Percentiles rank a stretch among this genome's conserved stretches.
These are phyloP conservation scores for Mariannaea elegans DNA, from an alignment of 2,329 filamentous ascomycete species.

Conservation along the genomic window DNA sequence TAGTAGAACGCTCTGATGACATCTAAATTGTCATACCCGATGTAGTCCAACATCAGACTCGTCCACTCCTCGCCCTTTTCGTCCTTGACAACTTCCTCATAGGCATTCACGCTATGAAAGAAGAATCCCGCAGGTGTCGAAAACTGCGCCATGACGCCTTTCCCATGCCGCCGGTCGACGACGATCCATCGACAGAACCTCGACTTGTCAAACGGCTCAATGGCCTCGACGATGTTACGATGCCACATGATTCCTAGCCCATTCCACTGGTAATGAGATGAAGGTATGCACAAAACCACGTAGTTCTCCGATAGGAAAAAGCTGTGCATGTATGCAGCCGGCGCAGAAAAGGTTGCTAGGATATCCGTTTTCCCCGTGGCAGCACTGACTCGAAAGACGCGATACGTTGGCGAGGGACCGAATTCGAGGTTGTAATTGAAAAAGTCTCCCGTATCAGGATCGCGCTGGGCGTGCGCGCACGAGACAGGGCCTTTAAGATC, in stretches of 20 bases:
- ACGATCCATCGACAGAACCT: constrained; percentile 75
- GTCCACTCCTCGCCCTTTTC: constrained; percentile 42
- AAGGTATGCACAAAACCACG: constrained; percentile 78
- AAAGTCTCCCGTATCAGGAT: constrained; percentile 74
- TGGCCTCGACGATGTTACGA: constrained; percentile 73
- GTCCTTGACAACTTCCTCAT: constrained; percentile 63
- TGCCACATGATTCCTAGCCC: constrained; percentile 71
- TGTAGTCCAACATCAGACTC: constrained; percentile 72
- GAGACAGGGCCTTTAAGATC: constrained; percentile 72
- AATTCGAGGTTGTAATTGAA: constrained; percentile 85
- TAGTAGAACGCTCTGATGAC: constrained; percentile 76
- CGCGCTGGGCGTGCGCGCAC: constrained; percentile 75
- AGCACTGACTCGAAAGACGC: constrained; percentile 72
- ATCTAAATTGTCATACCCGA: constrained; percentile 70
- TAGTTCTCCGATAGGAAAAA: constrained; percentile 77
- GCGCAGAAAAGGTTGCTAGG: constrained; percentile 70
- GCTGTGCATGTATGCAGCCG: constrained; percentile 82
- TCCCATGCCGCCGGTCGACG: constrained; percentile 69
- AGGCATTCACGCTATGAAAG: constrained; percentile 84
- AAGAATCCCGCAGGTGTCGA: constrained; percentile 75
- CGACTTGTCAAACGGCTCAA: constrained; percentile 68
- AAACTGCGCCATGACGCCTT: constrained; percentile 75
- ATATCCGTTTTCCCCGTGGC: constrained; percentile 73
- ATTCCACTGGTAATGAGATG: constrained; percentile 64
- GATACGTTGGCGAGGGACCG: constrained; percentile 66